Evolutionary conservation across 106 monocot genomes (phyloP).

Genomic region (Vanilla planifolia): DNA sequence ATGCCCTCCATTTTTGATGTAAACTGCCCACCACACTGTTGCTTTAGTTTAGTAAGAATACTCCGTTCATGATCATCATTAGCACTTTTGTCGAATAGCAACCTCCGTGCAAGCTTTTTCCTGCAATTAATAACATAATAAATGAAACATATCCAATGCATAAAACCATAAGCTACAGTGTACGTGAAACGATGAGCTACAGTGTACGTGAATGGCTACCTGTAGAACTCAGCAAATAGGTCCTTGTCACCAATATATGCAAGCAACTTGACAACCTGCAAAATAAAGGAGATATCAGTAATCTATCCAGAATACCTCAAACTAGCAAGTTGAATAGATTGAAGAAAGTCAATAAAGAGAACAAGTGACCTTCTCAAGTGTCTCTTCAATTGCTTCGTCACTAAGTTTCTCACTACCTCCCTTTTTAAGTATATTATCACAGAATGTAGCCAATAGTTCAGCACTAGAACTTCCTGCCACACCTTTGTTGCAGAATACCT

Average conservation of each 20-base stretch:
- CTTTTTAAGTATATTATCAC: conserved; percentile 65
- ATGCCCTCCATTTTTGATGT: conserved; percentile 88
- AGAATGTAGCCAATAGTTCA: conserved; percentile 64
- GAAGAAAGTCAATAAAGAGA: neutral
- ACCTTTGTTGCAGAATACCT: conserved; percentile 68
- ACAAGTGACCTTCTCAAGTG: conserved; percentile 49
- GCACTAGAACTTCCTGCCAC: conserved; percentile 65
- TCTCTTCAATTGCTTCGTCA: conserved; percentile 73
- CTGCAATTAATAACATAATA: conserved; percentile 14
- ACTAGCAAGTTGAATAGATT: neutral
- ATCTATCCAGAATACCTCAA: no score
- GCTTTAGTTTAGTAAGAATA: conserved; percentile 67
- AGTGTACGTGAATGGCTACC: conserved; percentile 23
- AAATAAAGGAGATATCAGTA: neutral
- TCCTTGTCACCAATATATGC: conserved; percentile 62
- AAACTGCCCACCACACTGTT: conserved; percentile 75
- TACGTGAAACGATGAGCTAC: no score
- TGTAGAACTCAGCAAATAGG: conserved; percentile 66
- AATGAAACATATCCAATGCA: neutral
- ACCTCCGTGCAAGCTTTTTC: conserved; percentile 66
- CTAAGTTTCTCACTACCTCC: conserved; percentile 68
- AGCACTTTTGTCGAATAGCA: conserved; percentile 65
- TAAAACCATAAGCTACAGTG: no score
- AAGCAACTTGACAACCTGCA: conserved; percentile 56
- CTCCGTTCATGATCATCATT: conserved; percentile 76